phyloP scores from a whole-genome alignment of 2,329 filamentous ascomycete species.

The Nemania sp. region DNA sequence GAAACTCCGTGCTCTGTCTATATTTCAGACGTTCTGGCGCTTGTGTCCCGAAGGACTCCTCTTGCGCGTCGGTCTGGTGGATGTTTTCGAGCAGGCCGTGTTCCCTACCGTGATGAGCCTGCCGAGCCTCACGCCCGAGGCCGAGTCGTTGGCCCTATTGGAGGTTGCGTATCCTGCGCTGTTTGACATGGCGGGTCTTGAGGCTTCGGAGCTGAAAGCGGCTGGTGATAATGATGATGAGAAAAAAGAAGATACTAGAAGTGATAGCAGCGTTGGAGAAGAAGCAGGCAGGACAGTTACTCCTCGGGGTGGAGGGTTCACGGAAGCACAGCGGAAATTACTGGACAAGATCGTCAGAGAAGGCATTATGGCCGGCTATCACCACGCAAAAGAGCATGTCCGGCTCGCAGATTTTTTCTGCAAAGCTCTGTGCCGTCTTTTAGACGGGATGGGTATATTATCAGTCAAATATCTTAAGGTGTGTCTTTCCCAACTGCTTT shows the following conservation, averaged over 20 bases:
- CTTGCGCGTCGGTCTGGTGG: slow-evolving; percentile 63
- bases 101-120: slow-evolving; percentile 75
- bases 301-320: slow-evolving; percentile 27
- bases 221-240: no score
- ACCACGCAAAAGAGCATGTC: slow-evolving; percentile 62
- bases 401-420: slow-evolving; percentile 61
- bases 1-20: slow-evolving; percentile 58
- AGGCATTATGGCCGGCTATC: slow-evolving; percentile 57
- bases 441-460: slow-evolving; percentile 62
- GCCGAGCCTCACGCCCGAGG: slow-evolving; percentile 74
- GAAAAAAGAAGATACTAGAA: not conserved
- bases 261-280: not conserved
- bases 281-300: not conserved
- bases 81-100: slow-evolving; percentile 70
- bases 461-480: slow-evolving; percentile 70
- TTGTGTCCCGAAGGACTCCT: slow-evolving; percentile 59
- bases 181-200: slow-evolving; percentile 55
- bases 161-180: slow-evolving; percentile 68
- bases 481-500: slow-evolving; percentile 28
- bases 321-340: slow-evolving; percentile 41
- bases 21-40: slow-evolving; percentile 58
- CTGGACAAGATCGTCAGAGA: slow-evolving; percentile 60
- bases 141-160: slow-evolving; percentile 69
- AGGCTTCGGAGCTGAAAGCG: not conserved
- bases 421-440: slow-evolving; percentile 50